phyloP scores from a whole-genome alignment of 306 rosid species.

The Rosa persica region DNA sequence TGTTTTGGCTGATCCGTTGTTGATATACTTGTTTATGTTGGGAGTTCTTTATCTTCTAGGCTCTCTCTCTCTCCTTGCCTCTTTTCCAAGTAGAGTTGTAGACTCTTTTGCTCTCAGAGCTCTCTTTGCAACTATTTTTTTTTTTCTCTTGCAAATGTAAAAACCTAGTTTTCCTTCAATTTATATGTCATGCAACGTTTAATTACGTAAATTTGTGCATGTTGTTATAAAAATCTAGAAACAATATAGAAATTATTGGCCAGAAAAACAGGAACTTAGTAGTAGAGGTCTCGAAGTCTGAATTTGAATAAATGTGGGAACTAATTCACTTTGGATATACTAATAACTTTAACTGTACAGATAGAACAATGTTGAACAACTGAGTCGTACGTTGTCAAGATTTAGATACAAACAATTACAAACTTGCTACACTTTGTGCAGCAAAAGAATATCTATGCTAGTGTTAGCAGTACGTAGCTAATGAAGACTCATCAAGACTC shows the following conservation, averaged over 20 bases:
- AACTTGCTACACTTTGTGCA: background rate
- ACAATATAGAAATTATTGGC: background rate
- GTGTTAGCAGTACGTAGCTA: background rate
- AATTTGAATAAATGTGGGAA: background rate
- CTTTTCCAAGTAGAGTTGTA: too few species aligned
- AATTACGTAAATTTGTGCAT: background rate
- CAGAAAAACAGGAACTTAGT: background rate
- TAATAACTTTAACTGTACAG: background rate
- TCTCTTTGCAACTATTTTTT: too few species aligned
- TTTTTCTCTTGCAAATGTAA: too few species aligned
- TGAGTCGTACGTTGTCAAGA: background rate
- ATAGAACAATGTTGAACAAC: background rate
- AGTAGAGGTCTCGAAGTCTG: background rate
- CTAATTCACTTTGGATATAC: too few species aligned
- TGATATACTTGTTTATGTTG: background rate
- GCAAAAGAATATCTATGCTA: background rate
- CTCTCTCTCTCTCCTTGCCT: too few species aligned
- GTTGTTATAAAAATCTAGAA: too few species aligned
- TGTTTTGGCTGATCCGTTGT: background rate
- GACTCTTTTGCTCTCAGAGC: too few species aligned
- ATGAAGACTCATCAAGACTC: background rate
- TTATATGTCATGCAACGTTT: background rate
- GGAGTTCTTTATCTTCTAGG: too few species aligned
- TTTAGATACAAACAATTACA: background rate
- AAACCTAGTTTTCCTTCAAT: too few species aligned